Base-by-base conservation (phyloP, 352 stramenopile species). In the Globisporangium megalacanthum region DNA sequence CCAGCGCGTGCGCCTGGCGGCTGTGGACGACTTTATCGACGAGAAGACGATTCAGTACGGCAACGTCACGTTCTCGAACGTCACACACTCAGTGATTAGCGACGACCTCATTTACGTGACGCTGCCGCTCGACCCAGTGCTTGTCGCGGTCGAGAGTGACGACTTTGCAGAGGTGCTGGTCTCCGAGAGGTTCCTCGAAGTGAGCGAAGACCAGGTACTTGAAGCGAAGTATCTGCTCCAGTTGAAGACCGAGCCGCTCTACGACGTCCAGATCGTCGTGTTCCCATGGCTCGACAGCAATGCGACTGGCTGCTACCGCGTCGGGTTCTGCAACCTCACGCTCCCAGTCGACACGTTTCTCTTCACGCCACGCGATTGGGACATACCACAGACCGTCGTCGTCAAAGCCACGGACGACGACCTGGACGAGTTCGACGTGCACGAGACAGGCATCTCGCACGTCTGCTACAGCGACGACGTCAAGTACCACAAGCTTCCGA, bases 321-420 rank as follows among this genome's bases (percentile, higher is more conserved):
- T 90, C 45, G 76, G 69, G 0, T 42, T 89, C 2, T 92, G 82
- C 51, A 92, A 92, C 49, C 36, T 89, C 39, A 92, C 82, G 4
- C 61, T 92, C 7, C 66, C 68, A 0, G 56, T 77, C 7, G 63
- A 70, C 11, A 65, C 77, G 58, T 88, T 72, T 39, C 10, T 77
- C 0, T 92, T 92, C 60, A 87, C 79, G 6, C 73, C 79, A 3
- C 62, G 49, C 0, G 66, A 90, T 53, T 92, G 82, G 79, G 66
- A 90, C 52, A 33, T 92, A 0, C 70, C 66, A 1, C 82, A 92
- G 53, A 63, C 49, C 1, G 79, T 92, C 0, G 51, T 60, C 3
- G 66, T 90, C 4, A 60, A 68, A 6, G 83, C 79, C 14, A 92
- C 83, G 0, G 70, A 88, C 39, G 83, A 92, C 51, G 49, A 70